Evolutionary conservation across 352 stramenopile genomes (phyloP).

Genomic region (Detonula confervacea): DNA sequence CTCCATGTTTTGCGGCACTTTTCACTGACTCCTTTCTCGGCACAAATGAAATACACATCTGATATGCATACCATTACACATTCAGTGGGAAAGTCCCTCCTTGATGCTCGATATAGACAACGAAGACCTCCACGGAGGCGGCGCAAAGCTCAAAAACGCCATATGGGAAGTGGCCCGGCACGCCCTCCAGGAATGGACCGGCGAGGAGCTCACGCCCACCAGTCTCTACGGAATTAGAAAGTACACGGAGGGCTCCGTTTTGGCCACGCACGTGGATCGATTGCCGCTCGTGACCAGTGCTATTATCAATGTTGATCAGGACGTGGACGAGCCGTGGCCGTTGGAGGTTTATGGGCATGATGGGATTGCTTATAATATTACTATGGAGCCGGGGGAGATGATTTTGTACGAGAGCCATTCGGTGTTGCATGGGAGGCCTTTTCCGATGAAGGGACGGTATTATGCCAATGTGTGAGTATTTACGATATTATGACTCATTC

Average conservation of each 20-base stretch:
- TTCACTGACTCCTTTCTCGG: too few species aligned
- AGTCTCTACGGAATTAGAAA: conserved; percentile 85
- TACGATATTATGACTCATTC: background rate
- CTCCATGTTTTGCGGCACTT: too few species aligned
- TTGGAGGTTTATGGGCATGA: conserved; percentile 89
- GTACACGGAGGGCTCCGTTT: conserved; percentile 70
- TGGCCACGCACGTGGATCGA: conserved; percentile 85
- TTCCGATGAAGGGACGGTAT: conserved; percentile 77
- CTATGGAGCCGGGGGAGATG: conserved; percentile 87
- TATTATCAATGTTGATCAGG: conserved; percentile 89
- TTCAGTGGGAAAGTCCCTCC: conserved; percentile 79
- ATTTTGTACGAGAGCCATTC: conserved; percentile 87
- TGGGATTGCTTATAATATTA: conserved; percentile 87
- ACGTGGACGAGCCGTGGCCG: conserved; percentile 84
- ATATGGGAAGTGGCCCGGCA: conserved; percentile 78
- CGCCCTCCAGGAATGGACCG: conserved; percentile 85
- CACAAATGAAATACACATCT: too few species aligned
- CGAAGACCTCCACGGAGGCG: conserved; percentile 58
- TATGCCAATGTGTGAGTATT: conserved; percentile 76
- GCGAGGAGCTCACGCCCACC: conserved; percentile 84
- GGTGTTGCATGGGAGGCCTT: conserved; percentile 79
- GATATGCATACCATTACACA: too few species aligned
- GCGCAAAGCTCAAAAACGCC: conserved; percentile 62
- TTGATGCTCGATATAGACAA: conserved; percentile 86
- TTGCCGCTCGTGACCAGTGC: conserved; percentile 74